phyloP scores from a whole-genome alignment of 2,329 filamentous ascomycete genomes.

The Metarhizium sp. region DNA sequence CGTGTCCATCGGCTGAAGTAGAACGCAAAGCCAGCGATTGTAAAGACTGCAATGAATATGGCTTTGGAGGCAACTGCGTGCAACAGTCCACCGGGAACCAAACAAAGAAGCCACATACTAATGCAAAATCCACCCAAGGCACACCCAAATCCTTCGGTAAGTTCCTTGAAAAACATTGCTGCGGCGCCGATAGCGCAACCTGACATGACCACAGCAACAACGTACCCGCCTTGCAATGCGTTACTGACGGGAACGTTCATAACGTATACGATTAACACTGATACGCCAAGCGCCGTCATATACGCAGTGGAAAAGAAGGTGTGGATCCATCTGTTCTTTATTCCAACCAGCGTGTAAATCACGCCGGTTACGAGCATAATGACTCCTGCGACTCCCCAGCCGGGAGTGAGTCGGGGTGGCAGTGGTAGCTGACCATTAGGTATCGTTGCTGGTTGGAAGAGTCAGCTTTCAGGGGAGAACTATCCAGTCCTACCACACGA shows the following conservation, averaged over 20 bases:
- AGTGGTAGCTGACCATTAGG: conserved; percentile 55
- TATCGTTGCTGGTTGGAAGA: conserved; percentile 30
- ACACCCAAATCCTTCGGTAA: conserved; percentile 74
- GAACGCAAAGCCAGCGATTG: conserved; percentile 56
- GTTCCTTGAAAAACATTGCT: conserved; percentile 70
- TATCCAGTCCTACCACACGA: not conserved
- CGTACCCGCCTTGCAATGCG: conserved; percentile 75
- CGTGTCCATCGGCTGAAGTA: conserved; percentile 74
- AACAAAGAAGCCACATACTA: conserved; percentile 81
- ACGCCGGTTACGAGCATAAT: conserved; percentile 66
- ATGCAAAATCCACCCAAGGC: conserved; percentile 79
- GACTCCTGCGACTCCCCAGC: conserved; percentile 67
- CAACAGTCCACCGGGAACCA: conserved; percentile 69
- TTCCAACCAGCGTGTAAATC: conserved; percentile 65
- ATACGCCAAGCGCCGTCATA: conserved; percentile 61
- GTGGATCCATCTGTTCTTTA: conserved; percentile 72
- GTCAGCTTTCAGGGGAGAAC: conserved; percentile 1
- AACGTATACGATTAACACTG: conserved; percentile 79
- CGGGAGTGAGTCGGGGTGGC: conserved; percentile 66
- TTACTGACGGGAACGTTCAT: conserved; percentile 69
- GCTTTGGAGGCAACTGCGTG: conserved; percentile 51
- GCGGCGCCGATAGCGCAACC: conserved; percentile 65
- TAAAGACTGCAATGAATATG: conserved; percentile 68
- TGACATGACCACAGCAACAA: conserved; percentile 67
- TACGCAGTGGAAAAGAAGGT: conserved; percentile 74